Evolutionary conservation across 495 filamentous ascomycete genomes (phyloP), one percentile per base, ranked within the genome.

Genomic region (Pyrenula massariospora): DNA sequence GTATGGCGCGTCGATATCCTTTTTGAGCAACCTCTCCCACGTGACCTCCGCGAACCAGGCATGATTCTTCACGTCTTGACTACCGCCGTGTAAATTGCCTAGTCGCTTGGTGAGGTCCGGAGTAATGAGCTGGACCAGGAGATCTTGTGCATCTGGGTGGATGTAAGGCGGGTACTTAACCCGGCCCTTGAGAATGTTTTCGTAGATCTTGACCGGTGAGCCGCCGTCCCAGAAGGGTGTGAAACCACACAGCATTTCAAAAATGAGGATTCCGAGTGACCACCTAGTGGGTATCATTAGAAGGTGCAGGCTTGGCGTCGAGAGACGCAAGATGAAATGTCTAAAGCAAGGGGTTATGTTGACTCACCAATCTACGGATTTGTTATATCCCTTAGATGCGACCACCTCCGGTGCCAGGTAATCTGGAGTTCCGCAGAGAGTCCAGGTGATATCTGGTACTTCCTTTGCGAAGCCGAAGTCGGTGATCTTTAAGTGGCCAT

Each of bases 391-490:
- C 74, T 97, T 97, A 60, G 88, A 93, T 21, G 89, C 86, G 12
- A 98, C 94, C 12, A 98, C 94, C 69, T 98, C 93, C 0, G 93
- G 93, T 1, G 93, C 93, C 36, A 98, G 80, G 67, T 98, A 98
- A 71, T 98, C 93, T n/a, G 93, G 93, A 21, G 93, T 98, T 55
- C 93, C 93, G 68, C 93, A 98, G 23, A 98, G 78, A 25, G 93
- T 98, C 94, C 94, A 97, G 19, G 93, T 98, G 70, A 96, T 96
- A 75, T 98, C 93, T 20, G 91, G 92, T 25, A 97, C 94, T 59
- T 93, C 88, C 75, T 98, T 98, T 22, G 94, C 94, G 65, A 98
- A 97, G 1, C 93, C 93, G 71, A 98, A 98, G 76, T 98, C 93
- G 22, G 94, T 97, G 61, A 98, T 97, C 72, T 97, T 97, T 56